These are phyloP conservation scores for Pilasporangium apinafurcum DNA, from an alignment of 352 stramenopile genomes.

Conservation along the genomic window DNA sequence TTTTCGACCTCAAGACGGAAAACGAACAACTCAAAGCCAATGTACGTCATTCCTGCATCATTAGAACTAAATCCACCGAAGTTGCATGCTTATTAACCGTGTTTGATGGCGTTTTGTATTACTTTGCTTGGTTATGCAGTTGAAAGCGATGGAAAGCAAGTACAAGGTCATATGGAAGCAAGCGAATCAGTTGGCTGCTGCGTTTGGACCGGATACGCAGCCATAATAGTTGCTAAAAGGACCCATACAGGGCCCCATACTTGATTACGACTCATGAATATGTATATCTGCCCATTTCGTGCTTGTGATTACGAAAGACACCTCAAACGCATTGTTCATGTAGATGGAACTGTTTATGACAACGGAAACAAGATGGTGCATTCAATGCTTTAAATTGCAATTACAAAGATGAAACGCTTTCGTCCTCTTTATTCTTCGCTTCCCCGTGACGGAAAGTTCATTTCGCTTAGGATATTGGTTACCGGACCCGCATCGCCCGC, in stretches of 20 bases:
- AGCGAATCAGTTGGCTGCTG: too few relatives aligned
- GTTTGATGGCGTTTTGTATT: neutral
- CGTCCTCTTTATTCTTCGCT: too few relatives aligned
- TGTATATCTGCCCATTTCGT: too few relatives aligned
- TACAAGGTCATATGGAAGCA: neutral
- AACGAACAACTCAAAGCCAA: conserved; percentile 30
- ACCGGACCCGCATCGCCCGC: conserved; percentile 63
- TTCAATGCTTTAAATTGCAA: too few relatives aligned
- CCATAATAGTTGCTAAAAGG: too few relatives aligned
- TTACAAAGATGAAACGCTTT: conserved; percentile 20
- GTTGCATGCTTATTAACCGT: neutral
- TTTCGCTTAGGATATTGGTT: conserved; percentile 67
- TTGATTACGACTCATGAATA: too few relatives aligned
- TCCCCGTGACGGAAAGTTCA: conserved; percentile 21
- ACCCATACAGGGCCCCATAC: too few relatives aligned
- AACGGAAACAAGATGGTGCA: neutral
- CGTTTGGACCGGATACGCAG: too few relatives aligned
- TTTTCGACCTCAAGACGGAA: conserved; percentile 17
- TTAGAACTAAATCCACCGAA: too few relatives aligned
- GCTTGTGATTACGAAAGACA: too few relatives aligned
- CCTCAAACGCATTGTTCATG: conserved; percentile 4
- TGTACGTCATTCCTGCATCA: too few relatives aligned
- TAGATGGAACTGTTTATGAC: too few relatives aligned
- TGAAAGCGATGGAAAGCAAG: conserved; percentile 15
- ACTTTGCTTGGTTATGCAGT: conserved; percentile 10